phyloP scores from a whole-genome alignment of 2,329 filamentous ascomycete genomes.

The Colletotrichum gigasporum region DNA sequence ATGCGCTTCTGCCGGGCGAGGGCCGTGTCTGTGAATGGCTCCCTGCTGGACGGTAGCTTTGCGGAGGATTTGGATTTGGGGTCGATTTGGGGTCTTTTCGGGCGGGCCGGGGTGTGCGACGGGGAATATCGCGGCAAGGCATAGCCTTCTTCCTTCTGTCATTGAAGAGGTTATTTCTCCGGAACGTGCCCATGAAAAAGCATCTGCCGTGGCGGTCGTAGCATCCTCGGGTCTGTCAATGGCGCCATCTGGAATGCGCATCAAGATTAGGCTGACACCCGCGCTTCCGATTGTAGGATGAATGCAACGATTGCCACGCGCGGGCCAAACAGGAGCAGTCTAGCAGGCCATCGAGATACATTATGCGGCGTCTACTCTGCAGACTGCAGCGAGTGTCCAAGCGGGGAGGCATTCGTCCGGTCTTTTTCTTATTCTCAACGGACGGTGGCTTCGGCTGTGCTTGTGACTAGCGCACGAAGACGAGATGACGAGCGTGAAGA shows the following conservation, averaged over 20 bases:
- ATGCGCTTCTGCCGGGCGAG: neutral
- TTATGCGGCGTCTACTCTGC: too few relatives aligned
- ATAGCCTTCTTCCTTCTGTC: neutral
- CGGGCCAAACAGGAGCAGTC: neutral
- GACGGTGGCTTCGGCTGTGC: neutral
- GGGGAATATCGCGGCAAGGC: slow-evolving; percentile 3
- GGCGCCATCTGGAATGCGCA: slow-evolving; percentile 1
- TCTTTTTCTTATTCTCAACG: neutral
- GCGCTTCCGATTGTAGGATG: neutral
- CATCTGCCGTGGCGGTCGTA: neutral
- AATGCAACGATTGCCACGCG: slow-evolving; percentile 4
- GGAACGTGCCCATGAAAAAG: neutral
- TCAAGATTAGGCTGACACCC: neutral
- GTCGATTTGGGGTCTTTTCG: too few relatives aligned
- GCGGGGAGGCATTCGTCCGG: neutral
- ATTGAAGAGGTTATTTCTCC: slow-evolving; percentile 3
- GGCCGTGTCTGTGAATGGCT: neutral
- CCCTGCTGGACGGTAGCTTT: neutral
- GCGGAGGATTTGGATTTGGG: too few relatives aligned
- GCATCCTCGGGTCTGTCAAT: neutral
- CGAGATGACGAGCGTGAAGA: neutral
- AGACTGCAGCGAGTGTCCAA: too few relatives aligned
- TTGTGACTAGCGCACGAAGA: neutral
- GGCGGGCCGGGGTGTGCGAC: slow-evolving; percentile 4
- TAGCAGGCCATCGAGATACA: neutral